Evolutionary conservation across 2,329 filamentous ascomycete species (phyloP).

Genomic region (Pseudogymnoascus sp.): DNA sequence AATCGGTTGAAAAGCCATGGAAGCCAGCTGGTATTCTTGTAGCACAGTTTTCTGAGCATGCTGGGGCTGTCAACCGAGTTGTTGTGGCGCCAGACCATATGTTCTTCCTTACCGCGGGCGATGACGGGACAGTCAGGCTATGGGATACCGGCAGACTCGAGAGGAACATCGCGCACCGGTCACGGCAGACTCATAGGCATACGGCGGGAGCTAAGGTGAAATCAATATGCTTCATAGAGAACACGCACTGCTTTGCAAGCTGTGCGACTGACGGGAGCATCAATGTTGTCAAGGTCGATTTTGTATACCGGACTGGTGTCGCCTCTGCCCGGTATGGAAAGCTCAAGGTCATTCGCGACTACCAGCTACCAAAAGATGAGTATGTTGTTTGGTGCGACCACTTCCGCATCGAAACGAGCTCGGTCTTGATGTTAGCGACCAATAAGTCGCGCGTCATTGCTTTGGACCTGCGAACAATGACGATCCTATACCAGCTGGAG

Average conservation of each 20-base stretch:
- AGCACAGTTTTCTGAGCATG: constrained; percentile 83
- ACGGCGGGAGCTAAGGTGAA: constrained; percentile 63
- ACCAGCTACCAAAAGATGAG: constrained; percentile 66
- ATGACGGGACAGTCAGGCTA: constrained; percentile 82
- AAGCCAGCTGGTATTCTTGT: constrained; percentile 75
- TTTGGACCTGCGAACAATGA: constrained; percentile 82
- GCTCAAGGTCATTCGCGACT: constrained; percentile 66
- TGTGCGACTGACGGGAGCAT: constrained; percentile 85
- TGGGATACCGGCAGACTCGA: constrained; percentile 91
- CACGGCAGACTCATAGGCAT: constrained; percentile 77
- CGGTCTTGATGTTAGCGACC: constrained; percentile 78
- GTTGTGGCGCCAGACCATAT: constrained; percentile 78
- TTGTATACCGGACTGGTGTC: constrained; percentile 45
- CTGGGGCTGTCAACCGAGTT: constrained; percentile 71
- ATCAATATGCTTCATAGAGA: constrained; percentile 82
- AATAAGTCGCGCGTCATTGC: constrained; percentile 76
- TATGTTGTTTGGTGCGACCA: constrained; percentile 87
- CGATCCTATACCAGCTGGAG: constrained; percentile 65
- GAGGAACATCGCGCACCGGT: constrained; percentile 80
- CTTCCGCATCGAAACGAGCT: constrained; percentile 72
- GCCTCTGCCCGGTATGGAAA: constrained; percentile 64
- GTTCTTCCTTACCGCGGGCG: constrained; percentile 90
- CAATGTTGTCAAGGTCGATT: constrained; percentile 68
- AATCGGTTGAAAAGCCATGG: constrained; percentile 54
- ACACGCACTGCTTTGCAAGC: constrained; percentile 87